Evolutionary conservation across 352 stramenopile genomes (phyloP), one percentile per base, ranked within the genome.

Genomic region (Pythium angustatum): DNA sequence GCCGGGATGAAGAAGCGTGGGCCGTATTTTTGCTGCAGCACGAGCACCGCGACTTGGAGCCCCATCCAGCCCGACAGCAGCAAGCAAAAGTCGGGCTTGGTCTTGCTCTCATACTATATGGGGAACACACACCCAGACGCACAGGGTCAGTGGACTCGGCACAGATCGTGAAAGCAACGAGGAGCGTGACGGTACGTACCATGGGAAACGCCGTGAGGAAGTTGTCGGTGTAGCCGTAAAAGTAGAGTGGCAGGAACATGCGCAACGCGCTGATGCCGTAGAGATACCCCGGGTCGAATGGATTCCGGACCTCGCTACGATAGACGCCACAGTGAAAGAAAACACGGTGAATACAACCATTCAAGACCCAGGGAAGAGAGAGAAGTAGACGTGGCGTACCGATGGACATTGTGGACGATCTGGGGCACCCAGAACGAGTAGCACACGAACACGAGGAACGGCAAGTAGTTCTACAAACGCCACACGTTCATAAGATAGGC

Each of bases 351-450:
- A n/a, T n/a, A n/a, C n/a, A n/a, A n/a, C n/a, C n/a, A n/a, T n/a
- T n/a, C n/a, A n/a, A n/a, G n/a, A n/a, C n/a, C n/a, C n/a, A n/a
- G n/a, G n/a, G n/a, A n/a, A n/a, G n/a, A n/a, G n/a, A n/a, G n/a
- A n/a, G n/a, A n/a, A n/a, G n/a, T n/a, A n/a, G n/a, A n/a, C n/a
- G n/a, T n/a, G n/a, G n/a, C n/a, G 28, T 69, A 92, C 79, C 91
- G 91, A 48, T 96, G 82, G 9, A 98, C 87, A 71, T 99, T 99
- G 64, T 96, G 83, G 38, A 98, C 79, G 54, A 99, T 99, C 77
- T 99, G 97, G 22, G 97, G 97, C 12, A 99, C 78, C 97, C 97
- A 99, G 77, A 99, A 99, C 22, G 94, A 98, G 68, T 98, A 99
- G 69, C 97, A 88, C 14, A 98, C 59, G 55, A 99, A 85, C 3